Base-by-base conservation (phyloP, 2,329 filamentous ascomycete genomes). In the Monilinia laxa region DNA sequence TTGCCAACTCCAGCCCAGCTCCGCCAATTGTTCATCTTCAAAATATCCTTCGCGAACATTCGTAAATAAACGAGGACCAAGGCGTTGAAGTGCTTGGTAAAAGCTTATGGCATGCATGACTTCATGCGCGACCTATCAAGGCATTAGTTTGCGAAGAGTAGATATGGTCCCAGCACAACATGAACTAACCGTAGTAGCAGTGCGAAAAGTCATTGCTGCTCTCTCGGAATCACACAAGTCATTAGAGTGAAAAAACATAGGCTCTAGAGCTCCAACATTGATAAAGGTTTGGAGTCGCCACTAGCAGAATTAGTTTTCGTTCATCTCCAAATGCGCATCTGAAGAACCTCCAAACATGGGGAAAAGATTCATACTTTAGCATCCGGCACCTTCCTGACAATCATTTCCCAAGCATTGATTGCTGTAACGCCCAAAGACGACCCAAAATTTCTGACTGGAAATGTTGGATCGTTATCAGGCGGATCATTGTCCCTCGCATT, bases 1-100 rank as follows among this genome's bases (percentile, higher is more conserved):
- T 25, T 60, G 58, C 58, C 58, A 60, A 35, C 58, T 60, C 58
- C 58, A 60, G n/a, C 58, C 58, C 18, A 60, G 45, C 58, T 60
- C 58, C 2, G 58, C 58, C 28, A 49, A 23, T 7, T 60, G 58
- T 23, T 60, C 58, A 16, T 31, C n/a, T 51, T 10, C 28, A 60
- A 7, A 60, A 25, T 60, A 60, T 2, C 58, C 58, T 60, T 60
- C 58, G 35, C 58, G 47, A 1, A 38, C n/a, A 51, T 51, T 60
- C 1, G 45, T 60, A 11, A 60, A 51, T 1, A 60, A 5, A 38
- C 14, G 45, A 38, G n/a, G 0, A 49, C 58, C 58, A 1, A 60
- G 58, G 20, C 58, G 58, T 12, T 25, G 45, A n/a, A 60, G 58
- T 18, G 45, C 31, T 11, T 60, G 58, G n/a, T 60, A 60, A 60